These are phyloP conservation scores for Amanita fuliginea DNA, from an alignment of 768 basidiomycete genomes.

Conservation along the genomic window DNA sequence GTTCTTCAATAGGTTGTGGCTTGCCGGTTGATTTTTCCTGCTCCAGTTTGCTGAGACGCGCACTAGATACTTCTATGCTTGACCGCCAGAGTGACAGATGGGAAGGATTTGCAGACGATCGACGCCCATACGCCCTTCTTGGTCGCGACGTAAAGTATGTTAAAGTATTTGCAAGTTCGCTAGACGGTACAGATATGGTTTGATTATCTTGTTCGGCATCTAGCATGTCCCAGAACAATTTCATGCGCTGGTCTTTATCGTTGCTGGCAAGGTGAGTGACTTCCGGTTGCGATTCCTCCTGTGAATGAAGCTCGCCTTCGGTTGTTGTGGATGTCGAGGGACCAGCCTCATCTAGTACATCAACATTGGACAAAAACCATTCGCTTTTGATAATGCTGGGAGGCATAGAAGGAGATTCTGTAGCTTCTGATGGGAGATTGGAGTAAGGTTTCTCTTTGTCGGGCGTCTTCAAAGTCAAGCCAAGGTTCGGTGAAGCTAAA, in stretches of 20 bases:
- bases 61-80: conserved; percentile 4
- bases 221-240: conserved; percentile 34
- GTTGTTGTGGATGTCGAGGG: neutral
- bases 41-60: neutral
- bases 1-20: neutral
- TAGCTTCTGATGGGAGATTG: neutral
- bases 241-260: conserved; percentile 16
- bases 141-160: conserved; percentile 15
- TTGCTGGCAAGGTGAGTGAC: neutral
- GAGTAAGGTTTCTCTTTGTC: neutral
- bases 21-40: neutral
- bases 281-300: neutral
- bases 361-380: conserved; percentile 1
- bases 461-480: neutral
- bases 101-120: conserved; percentile 15
- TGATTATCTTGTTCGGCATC: conserved; percentile 24
- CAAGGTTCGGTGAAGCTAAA: neutral
- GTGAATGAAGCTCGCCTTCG: neutral
- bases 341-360: neutral
- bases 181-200: conserved; percentile 10
- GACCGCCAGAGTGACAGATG: conserved; percentile 2
- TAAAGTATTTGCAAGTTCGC: conserved; percentile 14
- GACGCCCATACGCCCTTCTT: conserved; percentile 27
- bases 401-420: neutral
- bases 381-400: neutral